Percentiles rank a stretch among this genome's conserved stretches.
Conservation (phyloP, 805 yeast genomes). For the Metschnikowia orientalis region DNA sequence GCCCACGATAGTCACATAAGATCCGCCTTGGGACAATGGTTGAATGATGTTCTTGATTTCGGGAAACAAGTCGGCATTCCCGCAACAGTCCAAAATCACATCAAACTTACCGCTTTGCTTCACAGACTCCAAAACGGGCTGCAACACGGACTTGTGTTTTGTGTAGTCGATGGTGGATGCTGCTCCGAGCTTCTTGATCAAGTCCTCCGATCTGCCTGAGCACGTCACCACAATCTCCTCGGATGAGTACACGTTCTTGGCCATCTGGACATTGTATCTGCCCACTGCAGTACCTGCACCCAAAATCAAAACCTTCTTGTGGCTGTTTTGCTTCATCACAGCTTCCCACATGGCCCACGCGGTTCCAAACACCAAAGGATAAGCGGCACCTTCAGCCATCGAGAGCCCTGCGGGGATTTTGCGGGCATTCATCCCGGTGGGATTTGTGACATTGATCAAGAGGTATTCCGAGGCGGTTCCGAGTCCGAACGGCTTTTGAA, state of each 20-base stretch:
- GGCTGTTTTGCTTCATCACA: conserved; percentile 31
- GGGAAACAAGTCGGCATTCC: conserved; percentile 48
- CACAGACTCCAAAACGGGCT: conserved; percentile 32
- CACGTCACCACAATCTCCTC: conserved; percentile 54
- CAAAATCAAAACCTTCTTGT: conserved; percentile 52
- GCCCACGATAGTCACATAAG: conserved; percentile 57
- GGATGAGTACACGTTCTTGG: conserved; percentile 42
- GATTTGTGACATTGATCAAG: conserved; percentile 30
- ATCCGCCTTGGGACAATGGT: conserved; percentile 34
- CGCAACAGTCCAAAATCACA: conserved; percentile 60
- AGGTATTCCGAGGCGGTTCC: conserved; percentile 50
- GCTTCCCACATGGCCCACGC: conserved; percentile 43
- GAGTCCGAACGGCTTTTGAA: conserved; percentile 14
- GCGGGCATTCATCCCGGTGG: conserved; percentile 35
- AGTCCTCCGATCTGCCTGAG: conserved; percentile 44
- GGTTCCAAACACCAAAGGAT: conserved; percentile 62
- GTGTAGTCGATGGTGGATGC: conserved; percentile 56
- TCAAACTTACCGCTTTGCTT: conserved; percentile 45
- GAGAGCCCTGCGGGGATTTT: conserved; percentile 43
- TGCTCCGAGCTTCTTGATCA: conserved; percentile 52
- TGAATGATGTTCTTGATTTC: conserved; percentile 42
- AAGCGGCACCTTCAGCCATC: conserved; percentile 57
- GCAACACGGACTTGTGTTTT: conserved; percentile 31
- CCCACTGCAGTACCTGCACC: conserved; percentile 80
- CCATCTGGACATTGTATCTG: conserved; percentile 49